These are phyloP conservation scores for Kodamaea jinghongensis DNA, from an alignment of 805 yeast species.

Conservation along the genomic window DNA sequence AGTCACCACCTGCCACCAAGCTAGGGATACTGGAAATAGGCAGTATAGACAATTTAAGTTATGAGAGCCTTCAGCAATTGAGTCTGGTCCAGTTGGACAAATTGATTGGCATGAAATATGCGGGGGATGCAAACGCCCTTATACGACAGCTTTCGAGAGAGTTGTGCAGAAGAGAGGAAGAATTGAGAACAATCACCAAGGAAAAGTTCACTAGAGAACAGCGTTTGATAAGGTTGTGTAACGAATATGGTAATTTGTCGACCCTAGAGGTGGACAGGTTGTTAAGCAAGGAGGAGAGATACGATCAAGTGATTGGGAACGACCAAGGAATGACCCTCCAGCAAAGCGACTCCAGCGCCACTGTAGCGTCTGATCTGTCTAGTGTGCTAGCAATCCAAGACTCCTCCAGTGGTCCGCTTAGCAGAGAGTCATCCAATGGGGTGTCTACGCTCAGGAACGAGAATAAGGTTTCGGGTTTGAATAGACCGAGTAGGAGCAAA, in stretches of 20 bases:
- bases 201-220: slow-evolving; percentile 34
- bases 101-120: slow-evolving; percentile 23
- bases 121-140: slow-evolving; percentile 26
- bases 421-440: too few relatives aligned
- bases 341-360: too few relatives aligned
- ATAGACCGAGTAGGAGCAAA: too few relatives aligned
- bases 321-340: too few relatives aligned
- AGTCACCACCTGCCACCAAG: too few relatives aligned
- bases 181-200: slow-evolving; percentile 36
- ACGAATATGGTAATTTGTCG: slow-evolving; percentile 36
- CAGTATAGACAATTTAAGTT: background rate
- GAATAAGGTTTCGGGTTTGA: too few relatives aligned
- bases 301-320: background rate
- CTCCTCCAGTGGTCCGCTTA: too few relatives aligned
- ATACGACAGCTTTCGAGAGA: slow-evolving; percentile 49
- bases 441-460: too few relatives aligned
- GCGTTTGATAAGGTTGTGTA: slow-evolving; percentile 28
- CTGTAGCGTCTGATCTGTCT: too few relatives aligned
- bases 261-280: slow-evolving; percentile 33
- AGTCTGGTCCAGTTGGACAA: slow-evolving; percentile 20
- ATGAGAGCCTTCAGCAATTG: slow-evolving; percentile 17
- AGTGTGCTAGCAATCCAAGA: too few relatives aligned
- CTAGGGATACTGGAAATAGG: too few relatives aligned
- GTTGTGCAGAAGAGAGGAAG: slow-evolving; percentile 46
- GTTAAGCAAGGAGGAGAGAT: slow-evolving; percentile 17